Evolutionary conservation across 2,329 filamentous ascomycete species (phyloP).

Genomic region (Aurifilum marmelostoma): DNA sequence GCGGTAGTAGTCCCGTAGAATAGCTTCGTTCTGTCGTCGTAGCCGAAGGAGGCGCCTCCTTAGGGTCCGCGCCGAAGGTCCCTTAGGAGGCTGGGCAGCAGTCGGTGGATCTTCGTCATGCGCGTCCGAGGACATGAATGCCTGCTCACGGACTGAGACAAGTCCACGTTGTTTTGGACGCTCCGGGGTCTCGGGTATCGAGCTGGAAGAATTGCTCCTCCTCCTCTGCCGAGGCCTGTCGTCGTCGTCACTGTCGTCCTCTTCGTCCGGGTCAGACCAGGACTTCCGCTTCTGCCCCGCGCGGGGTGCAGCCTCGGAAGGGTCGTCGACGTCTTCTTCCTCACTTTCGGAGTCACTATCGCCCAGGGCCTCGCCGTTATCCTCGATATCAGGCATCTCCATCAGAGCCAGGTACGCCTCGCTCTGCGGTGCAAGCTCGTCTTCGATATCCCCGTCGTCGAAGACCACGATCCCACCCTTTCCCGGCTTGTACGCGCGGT

Average conservation of each 20-base stretch:
- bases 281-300: constrained; percentile 77
- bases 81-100: constrained; percentile 60
- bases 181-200: constrained; percentile 67
- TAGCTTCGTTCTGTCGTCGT: constrained; percentile 73
- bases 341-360: constrained; percentile 61
- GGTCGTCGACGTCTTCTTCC: constrained; percentile 58
- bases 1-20: constrained; percentile 82
- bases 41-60: constrained; percentile 75
- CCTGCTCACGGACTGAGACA: constrained; percentile 55
- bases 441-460: constrained; percentile 93
- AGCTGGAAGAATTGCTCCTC: constrained; percentile 83
- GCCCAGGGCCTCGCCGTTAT: constrained; percentile 67
- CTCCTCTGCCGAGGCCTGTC: constrained; percentile 78
- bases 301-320: constrained; percentile 38
- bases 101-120: constrained; percentile 55
- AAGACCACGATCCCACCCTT: constrained; percentile 90
- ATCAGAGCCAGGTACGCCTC: constrained; percentile 84
- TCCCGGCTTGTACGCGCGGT: constrained; percentile 72
- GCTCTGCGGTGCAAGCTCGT: constrained; percentile 73
- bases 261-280: constrained; percentile 73
- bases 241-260: constrained; percentile 73
- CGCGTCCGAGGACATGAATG: constrained; percentile 52
- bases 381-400: constrained; percentile 88
- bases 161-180: constrained; percentile 64
- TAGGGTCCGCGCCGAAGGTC: constrained; percentile 72